Conservation (phyloP, 2,329 filamentous ascomycete genomes). For the Microascus cirrosus region DNA sequence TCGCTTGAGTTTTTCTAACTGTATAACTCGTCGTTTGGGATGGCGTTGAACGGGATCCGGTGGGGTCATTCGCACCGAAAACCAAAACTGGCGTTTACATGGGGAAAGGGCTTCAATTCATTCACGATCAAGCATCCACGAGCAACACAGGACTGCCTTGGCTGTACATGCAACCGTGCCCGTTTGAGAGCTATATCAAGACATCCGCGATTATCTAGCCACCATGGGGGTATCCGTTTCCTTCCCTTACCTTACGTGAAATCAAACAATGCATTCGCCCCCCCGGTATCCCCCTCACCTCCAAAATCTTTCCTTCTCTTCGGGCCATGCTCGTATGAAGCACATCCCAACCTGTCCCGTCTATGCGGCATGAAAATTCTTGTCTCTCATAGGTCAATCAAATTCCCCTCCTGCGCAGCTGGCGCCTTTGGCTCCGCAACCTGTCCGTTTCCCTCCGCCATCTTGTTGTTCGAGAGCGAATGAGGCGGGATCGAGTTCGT, state of each 20-base stretch:
- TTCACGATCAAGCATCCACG: constrained; percentile 14
- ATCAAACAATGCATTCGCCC: not conserved
- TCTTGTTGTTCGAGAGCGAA: not conserved
- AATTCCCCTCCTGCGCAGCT: constrained; percentile 7
- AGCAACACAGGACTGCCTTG: not conserved
- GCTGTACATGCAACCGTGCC: too few relatives aligned
- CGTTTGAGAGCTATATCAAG: not conserved
- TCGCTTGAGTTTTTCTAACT: not conserved
- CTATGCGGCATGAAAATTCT: not conserved
- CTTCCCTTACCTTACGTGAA: not conserved
- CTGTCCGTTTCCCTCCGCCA: not conserved
- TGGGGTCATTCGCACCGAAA: not conserved
- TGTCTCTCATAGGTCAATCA: constrained; percentile 35
- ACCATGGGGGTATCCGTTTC: not conserved
- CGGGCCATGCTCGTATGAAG: not conserved
- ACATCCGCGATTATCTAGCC: not conserved
- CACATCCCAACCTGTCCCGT: not conserved
- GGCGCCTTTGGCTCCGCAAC: not conserved
- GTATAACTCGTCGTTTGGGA: not conserved
- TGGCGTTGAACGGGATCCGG: not conserved
- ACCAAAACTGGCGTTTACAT: not conserved
- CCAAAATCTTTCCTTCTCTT: too few relatives aligned
- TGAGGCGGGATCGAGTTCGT: constrained; percentile 44
- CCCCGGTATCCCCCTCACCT: not conserved
- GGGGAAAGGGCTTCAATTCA: not conserved